Percentiles rank a stretch among this genome's conserved stretches.
Conservation (phyloP, 805 yeast genomes). For the Cyberlindnera lachancei region DNA sequence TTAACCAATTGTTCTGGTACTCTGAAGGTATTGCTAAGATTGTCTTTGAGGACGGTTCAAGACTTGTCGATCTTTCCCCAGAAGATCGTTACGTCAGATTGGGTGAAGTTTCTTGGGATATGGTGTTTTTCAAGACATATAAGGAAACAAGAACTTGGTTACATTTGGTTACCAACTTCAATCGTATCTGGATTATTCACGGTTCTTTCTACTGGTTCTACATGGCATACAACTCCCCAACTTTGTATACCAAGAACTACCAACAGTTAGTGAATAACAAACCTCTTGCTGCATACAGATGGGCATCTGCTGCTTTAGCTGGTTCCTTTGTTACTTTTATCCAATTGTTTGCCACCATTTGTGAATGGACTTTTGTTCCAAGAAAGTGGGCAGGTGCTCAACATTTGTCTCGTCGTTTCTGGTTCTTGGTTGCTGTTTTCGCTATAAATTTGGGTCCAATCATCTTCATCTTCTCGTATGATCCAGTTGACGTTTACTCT, state of each 20-base stretch:
- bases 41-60: slow-evolving; percentile 83
- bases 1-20: slow-evolving; percentile 98
- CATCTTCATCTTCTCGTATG: slow-evolving; percentile 76
- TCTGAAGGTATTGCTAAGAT: slow-evolving; percentile 97
- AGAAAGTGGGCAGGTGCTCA: slow-evolving; percentile 99
- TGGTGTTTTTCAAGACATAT: slow-evolving; percentile 92
- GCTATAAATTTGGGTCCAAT: slow-evolving; percentile 77
- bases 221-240: slow-evolving; percentile 85
- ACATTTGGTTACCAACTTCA: slow-evolving; percentile 89
- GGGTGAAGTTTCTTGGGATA: slow-evolving; percentile 89
- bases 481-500: slow-evolving; percentile 59
- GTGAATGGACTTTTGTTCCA: slow-evolving; percentile 96
- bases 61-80: slow-evolving; percentile 82
- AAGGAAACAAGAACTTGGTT: slow-evolving; percentile 97
- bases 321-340: slow-evolving; percentile 80
- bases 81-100: slow-evolving; percentile 84
- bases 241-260: slow-evolving; percentile 82
- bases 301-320: slow-evolving; percentile 92
- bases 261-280: slow-evolving; percentile 74
- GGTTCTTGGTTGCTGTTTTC: slow-evolving; percentile 62
- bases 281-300: slow-evolving; percentile 84
- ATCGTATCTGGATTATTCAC: slow-evolving; percentile 97
- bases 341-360: slow-evolving; percentile 79
- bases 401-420: slow-evolving; percentile 81
- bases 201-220: slow-evolving; percentile 90